phyloP scores from a whole-genome alignment of 2,329 filamentous ascomycete species.

The Talaromyces sp. region DNA sequence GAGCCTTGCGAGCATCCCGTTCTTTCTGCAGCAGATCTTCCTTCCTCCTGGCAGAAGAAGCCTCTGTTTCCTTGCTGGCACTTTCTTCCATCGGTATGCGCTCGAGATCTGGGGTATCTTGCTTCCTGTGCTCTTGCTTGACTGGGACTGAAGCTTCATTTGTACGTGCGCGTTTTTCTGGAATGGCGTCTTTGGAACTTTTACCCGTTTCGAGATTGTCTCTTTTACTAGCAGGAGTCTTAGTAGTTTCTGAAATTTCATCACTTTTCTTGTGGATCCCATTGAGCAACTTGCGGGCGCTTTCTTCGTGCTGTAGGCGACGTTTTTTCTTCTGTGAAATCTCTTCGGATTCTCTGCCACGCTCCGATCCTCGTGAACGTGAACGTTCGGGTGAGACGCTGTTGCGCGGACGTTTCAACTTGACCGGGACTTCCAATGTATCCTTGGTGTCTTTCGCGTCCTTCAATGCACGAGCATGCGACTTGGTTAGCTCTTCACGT shows the following conservation, averaged over 20 bases:
- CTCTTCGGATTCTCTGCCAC: slow-evolving; percentile 31
- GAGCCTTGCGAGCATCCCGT: slow-evolving; percentile 1
- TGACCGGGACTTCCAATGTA: slow-evolving; percentile 13
- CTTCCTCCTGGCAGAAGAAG: slow-evolving; percentile 22
- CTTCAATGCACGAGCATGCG: slow-evolving; percentile 21
- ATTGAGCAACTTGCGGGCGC: slow-evolving; percentile 29
- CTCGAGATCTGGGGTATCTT: slow-evolving; percentile 25
- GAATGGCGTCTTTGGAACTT: slow-evolving; percentile 18
- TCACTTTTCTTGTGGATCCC: slow-evolving; percentile 28
- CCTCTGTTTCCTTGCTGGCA: slow-evolving; percentile 22
- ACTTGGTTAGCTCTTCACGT: slow-evolving; percentile 35
- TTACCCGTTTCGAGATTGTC: slow-evolving; percentile 24
- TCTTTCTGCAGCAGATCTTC: slow-evolving; percentile 21
- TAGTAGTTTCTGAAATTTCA: slow-evolving; percentile 20
- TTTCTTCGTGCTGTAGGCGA: slow-evolving; percentile 41
- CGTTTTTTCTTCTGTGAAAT: slow-evolving; percentile 41
- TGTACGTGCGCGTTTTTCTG: slow-evolving; percentile 18
- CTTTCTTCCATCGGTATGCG: slow-evolving; percentile 31
- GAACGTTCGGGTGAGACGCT: slow-evolving; percentile 42
- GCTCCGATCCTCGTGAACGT: slow-evolving; percentile 33
- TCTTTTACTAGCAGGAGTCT: slow-evolving; percentile 10
- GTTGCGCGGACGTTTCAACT: slow-evolving; percentile 41
- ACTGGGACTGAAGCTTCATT: slow-evolving; percentile 24
- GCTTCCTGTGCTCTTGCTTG: slow-evolving; percentile 32
- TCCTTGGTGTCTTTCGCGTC: slow-evolving; percentile 12